Evolutionary conservation across 129 eudicot genomes (phyloP), one percentile per base, ranked within the genome.

Genomic region (Arctium minus): DNA sequence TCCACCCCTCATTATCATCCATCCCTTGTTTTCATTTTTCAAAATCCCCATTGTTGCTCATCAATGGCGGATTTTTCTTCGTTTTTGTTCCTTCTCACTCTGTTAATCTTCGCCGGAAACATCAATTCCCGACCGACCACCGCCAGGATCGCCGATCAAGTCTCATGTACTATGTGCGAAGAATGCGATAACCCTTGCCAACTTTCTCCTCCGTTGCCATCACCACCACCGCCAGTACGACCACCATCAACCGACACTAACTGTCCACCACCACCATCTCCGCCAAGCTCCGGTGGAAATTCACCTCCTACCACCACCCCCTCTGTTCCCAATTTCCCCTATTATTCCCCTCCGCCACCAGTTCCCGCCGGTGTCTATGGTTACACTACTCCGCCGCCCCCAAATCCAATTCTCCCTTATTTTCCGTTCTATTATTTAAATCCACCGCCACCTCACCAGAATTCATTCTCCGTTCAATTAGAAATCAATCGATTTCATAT

Each of bases 181-280:
- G 81, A 89, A n/a, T 92, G 97, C 76, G 92, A 88, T 32, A 90
- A 91, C 82, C 98, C 98, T 13, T 94, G 97, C 73, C 97, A 87
- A 78, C 97, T 91, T 1, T 39, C 90, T 7, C 70, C 80, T 4
- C 84, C 83, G 0, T 17, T 62, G 5, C 82, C 86, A 11, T 39
- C 87, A 6, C 89, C 86, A 0, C 84, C 76, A 15, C 84, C 85
- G 13, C 80, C 65, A 37, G 62, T 10, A 71, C 70, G 11, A 46
- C 73, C 82, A 5, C 81, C 85, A 5, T 33, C 89, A 1, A 37
- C 83, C 27, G 83, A 67, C 39, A 65, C 50, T 27, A 42, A 78
- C 48, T 86, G 86, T 67, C 81, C 90, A 0, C 81, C 82, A 0
- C 85, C 89, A 4, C 87, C 90, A 9, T 69, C 80, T 3, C 86